These are phyloP conservation scores for Nadsonia commutata DNA, from an alignment of 1,139 yeast genomes.

Conservation along the genomic window DNA sequence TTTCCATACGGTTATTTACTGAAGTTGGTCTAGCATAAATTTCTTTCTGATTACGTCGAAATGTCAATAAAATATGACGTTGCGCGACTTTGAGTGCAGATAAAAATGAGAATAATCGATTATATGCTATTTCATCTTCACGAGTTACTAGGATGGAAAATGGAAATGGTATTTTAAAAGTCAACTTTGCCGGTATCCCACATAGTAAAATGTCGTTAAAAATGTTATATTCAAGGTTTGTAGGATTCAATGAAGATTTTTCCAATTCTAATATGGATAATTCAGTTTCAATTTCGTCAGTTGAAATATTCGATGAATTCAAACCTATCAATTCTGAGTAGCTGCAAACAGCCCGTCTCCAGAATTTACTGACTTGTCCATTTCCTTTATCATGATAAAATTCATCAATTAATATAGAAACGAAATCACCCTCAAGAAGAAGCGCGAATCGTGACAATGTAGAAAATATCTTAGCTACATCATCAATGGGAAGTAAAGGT, in stretches of 20 bases:
- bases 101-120: neutral
- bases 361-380: neutral
- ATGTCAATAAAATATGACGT: neutral
- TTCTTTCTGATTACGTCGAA: neutral
- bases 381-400: neutral
- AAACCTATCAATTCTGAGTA: neutral
- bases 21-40: neutral
- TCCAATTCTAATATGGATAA: neutral
- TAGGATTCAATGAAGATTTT: neutral
- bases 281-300: neutral
- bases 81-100: neutral
- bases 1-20: neutral
- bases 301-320: neutral
- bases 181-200: neutral
- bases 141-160: neutral
- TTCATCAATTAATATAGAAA: neutral
- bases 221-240: neutral
- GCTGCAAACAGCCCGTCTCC: neutral
- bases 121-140: neutral
- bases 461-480: neutral
- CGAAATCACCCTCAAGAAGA: neutral
- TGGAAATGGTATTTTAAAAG: neutral
- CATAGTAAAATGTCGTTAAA: neutral
- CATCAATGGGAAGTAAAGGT: neutral
- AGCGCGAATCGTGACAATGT: neutral